Evolutionary conservation across 768 basidiomycete genomes (phyloP).

Genomic region (Dentipellis fragilis): DNA sequence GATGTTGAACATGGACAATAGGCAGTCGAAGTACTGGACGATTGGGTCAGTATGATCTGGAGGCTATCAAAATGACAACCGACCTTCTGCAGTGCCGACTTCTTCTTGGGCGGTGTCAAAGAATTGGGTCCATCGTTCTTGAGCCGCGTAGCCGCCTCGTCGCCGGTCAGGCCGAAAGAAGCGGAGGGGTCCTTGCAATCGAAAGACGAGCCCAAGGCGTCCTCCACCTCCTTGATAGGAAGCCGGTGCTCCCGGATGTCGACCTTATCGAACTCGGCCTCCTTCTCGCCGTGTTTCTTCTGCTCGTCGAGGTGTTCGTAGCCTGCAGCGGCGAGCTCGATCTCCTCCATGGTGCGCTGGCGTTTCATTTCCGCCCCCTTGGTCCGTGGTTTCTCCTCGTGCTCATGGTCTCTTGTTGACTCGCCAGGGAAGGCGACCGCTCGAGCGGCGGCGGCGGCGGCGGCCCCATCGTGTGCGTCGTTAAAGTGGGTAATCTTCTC

Average conservation of each 20-base stretch:
- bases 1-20: conserved; percentile 55
- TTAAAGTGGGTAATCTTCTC: conserved; percentile 4
- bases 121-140: conserved; percentile 48
- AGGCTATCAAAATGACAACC: neutral
- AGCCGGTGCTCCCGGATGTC: conserved; percentile 52
- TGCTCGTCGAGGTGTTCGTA: conserved; percentile 50
- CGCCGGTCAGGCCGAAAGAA: conserved; percentile 40
- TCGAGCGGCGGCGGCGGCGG: conserved; percentile 26
- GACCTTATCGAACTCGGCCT: conserved; percentile 25
- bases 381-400: conserved; percentile 30
- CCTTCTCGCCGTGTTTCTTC: conserved; percentile 22
- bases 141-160: conserved; percentile 46
- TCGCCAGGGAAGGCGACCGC: conserved; percentile 41
- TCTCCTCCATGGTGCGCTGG: conserved; percentile 57
- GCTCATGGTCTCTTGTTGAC: conserved; percentile 17
- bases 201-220: conserved; percentile 37
- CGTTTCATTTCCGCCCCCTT: conserved; percentile 54
- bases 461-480: conserved; percentile 18
- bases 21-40: conserved; percentile 49
- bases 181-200: conserved; percentile 40
- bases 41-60: neutral
- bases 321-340: conserved; percentile 56
- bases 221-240: conserved; percentile 29
- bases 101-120: conserved; percentile 58
- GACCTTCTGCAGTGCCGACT: conserved; percentile 56